These are phyloP conservation scores for Hyphopichia homilentoma DNA, from an alignment of 805 yeast species.

Conservation along the genomic window DNA sequence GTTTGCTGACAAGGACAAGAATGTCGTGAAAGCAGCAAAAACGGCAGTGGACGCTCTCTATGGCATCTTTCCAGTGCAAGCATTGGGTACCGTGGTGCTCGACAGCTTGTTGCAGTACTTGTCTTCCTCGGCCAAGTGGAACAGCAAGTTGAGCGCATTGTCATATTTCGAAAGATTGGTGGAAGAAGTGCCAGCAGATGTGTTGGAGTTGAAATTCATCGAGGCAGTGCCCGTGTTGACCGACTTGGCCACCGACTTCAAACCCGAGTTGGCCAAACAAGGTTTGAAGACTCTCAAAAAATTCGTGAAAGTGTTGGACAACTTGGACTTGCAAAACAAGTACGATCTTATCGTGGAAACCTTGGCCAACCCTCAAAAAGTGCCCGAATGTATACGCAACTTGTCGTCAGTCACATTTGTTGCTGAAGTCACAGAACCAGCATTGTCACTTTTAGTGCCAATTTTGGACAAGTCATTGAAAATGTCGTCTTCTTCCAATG, in stretches of 20 bases:
- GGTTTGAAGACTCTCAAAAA: conserved; percentile 69
- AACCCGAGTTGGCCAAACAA: conserved; percentile 88
- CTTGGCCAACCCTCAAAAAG: conserved; percentile 83
- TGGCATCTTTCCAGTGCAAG: conserved; percentile 71
- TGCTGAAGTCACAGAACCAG: conserved; percentile 97
- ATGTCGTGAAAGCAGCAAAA: conserved; percentile 84
- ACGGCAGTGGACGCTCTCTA: conserved; percentile 67
- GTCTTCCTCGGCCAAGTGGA: conserved; percentile 88
- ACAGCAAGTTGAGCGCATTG: conserved; percentile 78
- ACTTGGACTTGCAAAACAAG: conserved; percentile 86
- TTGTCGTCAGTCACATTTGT: conserved; percentile 93
- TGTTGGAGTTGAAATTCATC: conserved; percentile 76
- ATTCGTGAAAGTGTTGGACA: conserved; percentile 82
- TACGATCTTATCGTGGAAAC: conserved; percentile 80
- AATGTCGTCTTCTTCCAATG: conserved; percentile 87
- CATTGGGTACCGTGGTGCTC: conserved; percentile 67
- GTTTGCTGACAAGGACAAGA: conserved; percentile 81
- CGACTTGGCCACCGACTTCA: conserved; percentile 90
- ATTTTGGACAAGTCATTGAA: conserved; percentile 85
- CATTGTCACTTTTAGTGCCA: conserved; percentile 85
- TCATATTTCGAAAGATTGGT: conserved; percentile 68
- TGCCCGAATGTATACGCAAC: conserved; percentile 83
- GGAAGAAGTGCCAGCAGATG: conserved; percentile 79
- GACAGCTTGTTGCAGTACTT: conserved; percentile 61
- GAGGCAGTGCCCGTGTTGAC: conserved; percentile 80